These are phyloP conservation scores for Staphylotrichum tortipilum DNA, from an alignment of 495 filamentous ascomycete genomes.

Conservation along the genomic window DNA sequence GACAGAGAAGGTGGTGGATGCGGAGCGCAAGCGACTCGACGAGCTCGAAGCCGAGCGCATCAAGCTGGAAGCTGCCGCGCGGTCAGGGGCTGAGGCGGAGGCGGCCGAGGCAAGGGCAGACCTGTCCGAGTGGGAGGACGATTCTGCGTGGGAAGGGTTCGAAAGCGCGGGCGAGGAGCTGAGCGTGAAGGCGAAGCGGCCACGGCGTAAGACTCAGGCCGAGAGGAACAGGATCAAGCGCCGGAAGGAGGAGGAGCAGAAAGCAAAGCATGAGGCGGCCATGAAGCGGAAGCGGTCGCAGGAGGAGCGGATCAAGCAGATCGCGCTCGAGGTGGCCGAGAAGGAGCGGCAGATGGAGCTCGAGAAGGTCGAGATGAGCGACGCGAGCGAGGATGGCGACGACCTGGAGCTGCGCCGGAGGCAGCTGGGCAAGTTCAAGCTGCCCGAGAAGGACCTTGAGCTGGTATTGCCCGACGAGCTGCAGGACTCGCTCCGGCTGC, in stretches of 20 bases:
- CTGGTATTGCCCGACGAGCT: conserved; percentile 88
- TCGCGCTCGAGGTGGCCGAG: conserved; percentile 45
- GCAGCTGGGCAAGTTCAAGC: conserved; percentile 66
- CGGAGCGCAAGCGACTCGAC: conserved; percentile 67
- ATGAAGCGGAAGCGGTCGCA: conserved; percentile 64
- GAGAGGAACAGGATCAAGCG: conserved; percentile 82
- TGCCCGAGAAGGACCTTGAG: conserved; percentile 75
- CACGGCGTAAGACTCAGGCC: conserved; percentile 72
- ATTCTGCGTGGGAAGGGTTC: conserved; percentile 81
- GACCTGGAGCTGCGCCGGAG: conserved; percentile 63
- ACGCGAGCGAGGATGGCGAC: conserved; percentile 41
- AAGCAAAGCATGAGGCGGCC: conserved; percentile 58
- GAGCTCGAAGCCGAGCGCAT: conserved; percentile 54
- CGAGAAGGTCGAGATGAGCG: conserved; percentile 32
- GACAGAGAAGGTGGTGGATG: conserved; percentile 67
- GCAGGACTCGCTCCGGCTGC: conserved; percentile 74
- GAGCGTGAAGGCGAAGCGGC: conserved; percentile 58
- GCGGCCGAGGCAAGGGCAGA: conserved; percentile 59
- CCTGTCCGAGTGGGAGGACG: conserved; percentile 64
- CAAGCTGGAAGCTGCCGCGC: conserved; percentile 44
- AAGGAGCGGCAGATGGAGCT: conserved; percentile 41
- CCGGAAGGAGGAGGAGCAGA: conserved; percentile 75
- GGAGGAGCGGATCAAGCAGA: conserved; percentile 53
- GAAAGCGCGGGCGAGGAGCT: conserved; percentile 57
- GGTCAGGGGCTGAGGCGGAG: conserved; percentile 51